A percentile compares a stretch with the other conserved stretches of the same genome.
phyloP scores from a whole-genome alignment of 2,329 filamentous ascomycete species.

The Colletotrichum ledebouriae region DNA sequence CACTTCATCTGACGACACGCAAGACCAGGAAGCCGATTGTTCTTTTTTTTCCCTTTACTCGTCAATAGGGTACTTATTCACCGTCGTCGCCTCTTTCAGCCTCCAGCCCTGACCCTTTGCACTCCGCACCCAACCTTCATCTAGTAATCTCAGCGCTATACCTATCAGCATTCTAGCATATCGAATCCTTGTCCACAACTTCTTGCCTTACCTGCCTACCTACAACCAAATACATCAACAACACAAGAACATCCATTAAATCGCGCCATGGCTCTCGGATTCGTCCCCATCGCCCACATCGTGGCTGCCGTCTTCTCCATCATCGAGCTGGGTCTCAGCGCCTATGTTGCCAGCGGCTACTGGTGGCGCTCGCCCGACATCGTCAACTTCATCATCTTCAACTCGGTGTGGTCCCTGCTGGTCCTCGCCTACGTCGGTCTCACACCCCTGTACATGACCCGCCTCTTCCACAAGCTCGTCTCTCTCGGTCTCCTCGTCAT shows the following conservation, averaged over 20 bases:
- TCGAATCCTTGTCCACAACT: background rate
- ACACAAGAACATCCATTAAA: background rate
- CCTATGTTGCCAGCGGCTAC: slow-evolving; percentile 71
- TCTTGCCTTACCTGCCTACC: background rate
- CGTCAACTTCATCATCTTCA: slow-evolving; percentile 85
- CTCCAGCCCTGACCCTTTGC: background rate
- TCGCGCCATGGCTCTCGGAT: slow-evolving; percentile 28
- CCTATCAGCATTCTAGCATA: background rate
- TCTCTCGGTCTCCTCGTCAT: slow-evolving; percentile 77
- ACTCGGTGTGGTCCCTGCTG: slow-evolving; percentile 80
- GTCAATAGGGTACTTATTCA: slow-evolving; percentile 36
- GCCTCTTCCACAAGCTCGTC: slow-evolving; percentile 72
- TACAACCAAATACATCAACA: background rate
- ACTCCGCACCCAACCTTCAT: background rate
- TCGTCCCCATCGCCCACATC: slow-evolving; percentile 60
- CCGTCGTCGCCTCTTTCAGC: slow-evolving; percentile 6
- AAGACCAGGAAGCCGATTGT: background rate
- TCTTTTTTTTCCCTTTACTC: background rate
- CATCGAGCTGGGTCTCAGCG: slow-evolving; percentile 81
- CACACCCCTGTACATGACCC: slow-evolving; percentile 72
- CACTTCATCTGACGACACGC: slow-evolving; percentile 36
- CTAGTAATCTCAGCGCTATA: background rate
- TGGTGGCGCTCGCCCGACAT: slow-evolving; percentile 60
- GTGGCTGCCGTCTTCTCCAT: slow-evolving; percentile 77
- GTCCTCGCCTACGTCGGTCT: slow-evolving; percentile 78